These are phyloP conservation scores for Malassezia vespertilionis DNA, from an alignment of 1,284 basidiomycete genomes.

Conservation along the genomic window DNA sequence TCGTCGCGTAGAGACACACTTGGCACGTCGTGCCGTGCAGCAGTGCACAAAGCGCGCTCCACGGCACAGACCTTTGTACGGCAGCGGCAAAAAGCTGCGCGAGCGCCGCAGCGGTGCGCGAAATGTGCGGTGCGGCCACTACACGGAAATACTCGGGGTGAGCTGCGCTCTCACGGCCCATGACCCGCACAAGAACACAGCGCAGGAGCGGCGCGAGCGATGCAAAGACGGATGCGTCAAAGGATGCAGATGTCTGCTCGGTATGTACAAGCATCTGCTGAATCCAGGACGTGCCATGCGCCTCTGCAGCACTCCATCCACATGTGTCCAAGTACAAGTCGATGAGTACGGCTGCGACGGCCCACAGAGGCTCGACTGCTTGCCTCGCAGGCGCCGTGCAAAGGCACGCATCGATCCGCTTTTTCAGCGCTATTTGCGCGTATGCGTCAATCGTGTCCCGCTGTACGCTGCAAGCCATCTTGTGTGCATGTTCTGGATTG, in stretches of 20 bases:
- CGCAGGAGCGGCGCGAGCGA: slow-evolving; percentile 11
- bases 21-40: slow-evolving; percentile 18
- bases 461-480: too few species aligned
- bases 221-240: not conserved
- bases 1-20: slow-evolving; percentile 19
- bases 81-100: slow-evolving; percentile 11
- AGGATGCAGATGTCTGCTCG: slow-evolving; percentile 1
- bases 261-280: slow-evolving; percentile 5
- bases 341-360: not conserved
- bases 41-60: slow-evolving; percentile 13
- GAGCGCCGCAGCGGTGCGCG: slow-evolving; percentile 15
- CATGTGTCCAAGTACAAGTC: not conserved
- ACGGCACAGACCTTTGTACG: not conserved
- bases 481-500: too few species aligned
- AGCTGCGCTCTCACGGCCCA: slow-evolving; percentile 12
- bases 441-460: not conserved
- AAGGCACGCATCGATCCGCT: not conserved
- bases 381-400: not conserved
- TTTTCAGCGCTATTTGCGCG: slow-evolving; percentile 2
- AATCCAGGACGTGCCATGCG: slow-evolving; percentile 22
- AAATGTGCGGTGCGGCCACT: slow-evolving; percentile 24
- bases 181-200: slow-evolving; percentile 16
- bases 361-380: not conserved
- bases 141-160: slow-evolving; percentile 30
- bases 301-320: slow-evolving; percentile 9